Conservation (phyloP, 441 rosid species). For the Cnidoscolus chayamansa region DNA sequence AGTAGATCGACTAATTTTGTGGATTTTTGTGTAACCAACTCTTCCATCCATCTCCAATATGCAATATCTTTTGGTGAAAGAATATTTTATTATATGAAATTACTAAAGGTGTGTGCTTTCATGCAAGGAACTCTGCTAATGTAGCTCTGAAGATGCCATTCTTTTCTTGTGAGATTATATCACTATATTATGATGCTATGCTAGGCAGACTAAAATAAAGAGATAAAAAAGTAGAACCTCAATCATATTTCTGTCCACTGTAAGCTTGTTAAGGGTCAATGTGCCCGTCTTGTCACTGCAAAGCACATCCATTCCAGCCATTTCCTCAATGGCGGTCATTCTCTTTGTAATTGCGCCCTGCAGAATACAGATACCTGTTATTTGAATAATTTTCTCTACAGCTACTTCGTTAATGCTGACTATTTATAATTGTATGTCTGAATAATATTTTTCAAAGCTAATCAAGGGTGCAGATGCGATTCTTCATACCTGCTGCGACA, state of each 20-base stretch:
- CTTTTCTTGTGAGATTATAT: neutral
- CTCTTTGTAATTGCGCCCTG: constrained; percentile 96
- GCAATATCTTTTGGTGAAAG: constrained; percentile 1
- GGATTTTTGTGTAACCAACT: neutral
- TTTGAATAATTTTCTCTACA: neutral
- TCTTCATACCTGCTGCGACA: constrained; percentile 64
- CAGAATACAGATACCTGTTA: constrained; percentile 11
- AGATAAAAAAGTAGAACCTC: constrained; percentile 43
- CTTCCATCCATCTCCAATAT: neutral
- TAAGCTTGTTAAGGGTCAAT: constrained; percentile 82
- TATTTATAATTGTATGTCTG: neutral
- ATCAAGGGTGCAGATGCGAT: constrained; percentile 3
- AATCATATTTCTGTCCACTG: constrained; percentile 74
- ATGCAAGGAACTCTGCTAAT: neutral
- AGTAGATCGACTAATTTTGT: neutral
- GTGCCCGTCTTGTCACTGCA: constrained; percentile 98
- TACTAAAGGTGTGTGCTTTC: neutral
- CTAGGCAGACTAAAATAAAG: neutral
- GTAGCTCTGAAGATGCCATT: neutral
- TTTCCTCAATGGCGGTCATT: constrained; percentile 96
- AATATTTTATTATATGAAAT: neutral
- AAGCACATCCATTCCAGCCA: constrained; percentile 98
- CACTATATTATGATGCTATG: neutral
- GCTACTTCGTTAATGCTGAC: neutral
- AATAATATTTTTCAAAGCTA: neutral